These are phyloP conservation scores for Emmonsiellopsis sp. DNA, from an alignment of 2,329 filamentous ascomycete species.

Conservation along the genomic window DNA sequence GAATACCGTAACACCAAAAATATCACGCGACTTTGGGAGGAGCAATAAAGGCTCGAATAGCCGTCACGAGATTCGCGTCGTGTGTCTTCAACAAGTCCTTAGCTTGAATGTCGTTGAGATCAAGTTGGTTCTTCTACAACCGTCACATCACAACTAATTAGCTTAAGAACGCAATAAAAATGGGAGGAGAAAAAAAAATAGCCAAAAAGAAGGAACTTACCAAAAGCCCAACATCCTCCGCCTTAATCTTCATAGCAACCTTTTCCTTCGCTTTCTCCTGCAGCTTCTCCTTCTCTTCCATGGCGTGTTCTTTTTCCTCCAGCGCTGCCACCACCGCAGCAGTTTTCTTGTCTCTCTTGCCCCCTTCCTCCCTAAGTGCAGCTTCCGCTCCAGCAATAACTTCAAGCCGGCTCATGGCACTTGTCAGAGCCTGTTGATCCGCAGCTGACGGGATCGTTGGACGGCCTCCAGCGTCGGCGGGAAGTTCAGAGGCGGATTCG, in stretches of 20 bases:
- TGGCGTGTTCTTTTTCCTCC: conserved; percentile 6
- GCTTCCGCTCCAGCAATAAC: conserved; percentile 23
- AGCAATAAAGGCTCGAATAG: conserved; percentile 34
- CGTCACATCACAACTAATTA: background rate
- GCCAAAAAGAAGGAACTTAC: conserved; percentile 21
- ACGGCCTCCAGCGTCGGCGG: conserved; percentile 40
- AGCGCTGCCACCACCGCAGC: background rate
- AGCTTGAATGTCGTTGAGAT: conserved; percentile 38
- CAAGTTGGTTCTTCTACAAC: conserved; percentile 35
- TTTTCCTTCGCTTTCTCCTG: conserved; percentile 28
- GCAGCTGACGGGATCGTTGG: conserved; percentile 25
- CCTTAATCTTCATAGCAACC: conserved; percentile 35
- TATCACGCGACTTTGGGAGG: conserved; percentile 9
- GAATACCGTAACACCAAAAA: too few relatives aligned
- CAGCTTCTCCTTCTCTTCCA: conserved; percentile 1
- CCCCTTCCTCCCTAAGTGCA: conserved; percentile 14
- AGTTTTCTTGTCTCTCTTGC: conserved; percentile 22
- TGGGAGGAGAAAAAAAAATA: background rate
- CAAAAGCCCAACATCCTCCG: conserved; percentile 38
- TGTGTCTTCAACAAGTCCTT: conserved; percentile 39
- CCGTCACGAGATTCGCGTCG: conserved; percentile 35
- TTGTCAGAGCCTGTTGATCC: conserved; percentile 41
- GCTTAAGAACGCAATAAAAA: background rate
- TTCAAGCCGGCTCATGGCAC: conserved; percentile 42
- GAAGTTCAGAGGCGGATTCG: conserved; percentile 27